phyloP scores from a whole-genome alignment of 108 stramenopile genomes.

The Skeletonema marinoi region DNA sequence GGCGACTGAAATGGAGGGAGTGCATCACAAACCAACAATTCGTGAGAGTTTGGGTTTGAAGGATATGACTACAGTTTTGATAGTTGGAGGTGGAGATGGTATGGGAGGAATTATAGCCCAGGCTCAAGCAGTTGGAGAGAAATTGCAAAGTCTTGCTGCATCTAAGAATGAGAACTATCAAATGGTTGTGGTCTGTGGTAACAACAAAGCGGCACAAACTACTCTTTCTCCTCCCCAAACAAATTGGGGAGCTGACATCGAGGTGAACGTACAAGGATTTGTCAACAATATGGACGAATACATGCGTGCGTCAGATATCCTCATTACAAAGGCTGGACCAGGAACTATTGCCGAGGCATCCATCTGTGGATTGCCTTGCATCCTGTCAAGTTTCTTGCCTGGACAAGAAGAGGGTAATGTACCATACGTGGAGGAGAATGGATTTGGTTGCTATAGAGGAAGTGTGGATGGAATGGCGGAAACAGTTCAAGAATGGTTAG shows the following conservation, averaged over 20 bases:
- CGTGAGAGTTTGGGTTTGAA: conserved; percentile 70
- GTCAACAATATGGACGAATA: conserved; percentile 96
- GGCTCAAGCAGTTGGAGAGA: conserved; percentile 69
- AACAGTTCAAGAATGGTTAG: conserved; percentile 81
- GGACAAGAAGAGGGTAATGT: conserved; percentile 98
- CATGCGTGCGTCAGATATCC: conserved; percentile 89
- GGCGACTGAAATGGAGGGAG: conserved; percentile 31
- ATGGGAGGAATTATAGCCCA: conserved; percentile 91
- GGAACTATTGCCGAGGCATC: conserved; percentile 97
- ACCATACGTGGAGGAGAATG: conserved; percentile 86
- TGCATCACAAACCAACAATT: conserved; percentile 45
- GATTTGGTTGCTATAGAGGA: conserved; percentile 88
- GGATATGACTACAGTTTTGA: conserved; percentile 78
- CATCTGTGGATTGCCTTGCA: conserved; percentile 92
- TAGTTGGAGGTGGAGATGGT: conserved; percentile 97
- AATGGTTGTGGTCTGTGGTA: conserved; percentile 97
- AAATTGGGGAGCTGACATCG: conserved; percentile 55
- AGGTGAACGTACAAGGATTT: conserved; percentile 83
- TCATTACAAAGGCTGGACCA: conserved; percentile 93
- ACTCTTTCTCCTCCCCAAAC: conserved; percentile 38
- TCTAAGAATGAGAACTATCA: conserved; percentile 41
- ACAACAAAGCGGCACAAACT: conserved; percentile 75
- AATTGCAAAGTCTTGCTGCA: conserved; percentile 48
- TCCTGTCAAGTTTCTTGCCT: conserved; percentile 90
- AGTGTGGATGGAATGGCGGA: conserved; percentile 82